Percentiles rank a stretch among this genome's conserved stretches.
These are phyloP conservation scores for Colletotrichum sp. DNA, from an alignment of 2,329 filamentous ascomycete genomes.

Conservation along the genomic window DNA sequence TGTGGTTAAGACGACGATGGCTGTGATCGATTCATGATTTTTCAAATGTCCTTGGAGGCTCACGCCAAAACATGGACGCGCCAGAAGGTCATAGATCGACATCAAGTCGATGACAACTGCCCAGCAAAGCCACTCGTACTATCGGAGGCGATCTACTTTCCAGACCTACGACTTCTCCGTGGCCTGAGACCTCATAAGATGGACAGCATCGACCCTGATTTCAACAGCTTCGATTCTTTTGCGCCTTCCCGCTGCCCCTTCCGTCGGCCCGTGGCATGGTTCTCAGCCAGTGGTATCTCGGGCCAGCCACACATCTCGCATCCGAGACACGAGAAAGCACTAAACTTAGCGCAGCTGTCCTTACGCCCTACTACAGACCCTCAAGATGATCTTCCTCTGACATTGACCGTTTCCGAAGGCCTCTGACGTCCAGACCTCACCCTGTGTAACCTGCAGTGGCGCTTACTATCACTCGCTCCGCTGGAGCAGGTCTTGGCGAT, in stretches of 20 bases:
- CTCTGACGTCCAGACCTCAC: background rate
- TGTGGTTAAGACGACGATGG: background rate
- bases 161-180: background rate
- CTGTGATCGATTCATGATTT: background rate
- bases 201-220: background rate
- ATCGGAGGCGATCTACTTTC: background rate
- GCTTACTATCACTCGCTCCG: background rate
- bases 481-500: background rate
- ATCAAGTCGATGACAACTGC: background rate
- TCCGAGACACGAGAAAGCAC: background rate
- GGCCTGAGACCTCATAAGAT: background rate
- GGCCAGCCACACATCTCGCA: background rate
- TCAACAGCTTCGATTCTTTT: background rate
- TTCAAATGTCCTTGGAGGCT: rapidly evolving
- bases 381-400: background rate
- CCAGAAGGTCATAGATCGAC: background rate
- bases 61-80: background rate
- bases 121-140: background rate
- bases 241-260: background rate
- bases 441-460: background rate
- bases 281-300: background rate
- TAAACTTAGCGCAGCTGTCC: background rate
- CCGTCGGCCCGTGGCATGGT: background rate
- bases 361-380: background rate
- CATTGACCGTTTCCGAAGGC: background rate